Percentiles rank a stretch among this genome's conserved stretches.
These are phyloP conservation scores for Ophiorrhiza pumila DNA, from an alignment of 257 asterid genomes.

Conservation along the genomic window DNA sequence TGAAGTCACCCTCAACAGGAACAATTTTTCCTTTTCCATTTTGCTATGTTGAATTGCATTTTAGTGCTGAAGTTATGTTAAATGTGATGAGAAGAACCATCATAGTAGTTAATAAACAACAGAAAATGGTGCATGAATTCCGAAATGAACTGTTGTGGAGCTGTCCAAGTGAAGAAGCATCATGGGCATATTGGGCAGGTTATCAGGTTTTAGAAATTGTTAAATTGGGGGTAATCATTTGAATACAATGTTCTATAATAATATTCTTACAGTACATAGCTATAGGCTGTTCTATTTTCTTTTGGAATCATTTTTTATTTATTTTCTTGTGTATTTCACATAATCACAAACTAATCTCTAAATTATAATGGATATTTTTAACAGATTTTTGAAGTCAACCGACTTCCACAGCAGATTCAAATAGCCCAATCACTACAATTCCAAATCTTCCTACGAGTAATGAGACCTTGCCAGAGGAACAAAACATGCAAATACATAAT, in stretches of 20 bases:
- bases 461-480: too few relatives aligned
- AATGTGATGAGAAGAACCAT: conserved; percentile 1
- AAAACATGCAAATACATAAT: too few relatives aligned
- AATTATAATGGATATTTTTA: too few relatives aligned
- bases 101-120: neutral
- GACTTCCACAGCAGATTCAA: too few relatives aligned
- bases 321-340: too few relatives aligned
- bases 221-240: neutral
- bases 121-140: neutral
- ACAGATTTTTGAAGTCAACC: too few relatives aligned
- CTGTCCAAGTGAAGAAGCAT: neutral
- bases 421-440: too few relatives aligned
- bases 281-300: neutral
- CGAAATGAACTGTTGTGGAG: neutral
- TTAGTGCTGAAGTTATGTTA: conserved; percentile 4
- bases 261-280: neutral
- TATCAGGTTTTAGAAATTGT: neutral
- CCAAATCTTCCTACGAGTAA: too few relatives aligned
- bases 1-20: neutral
- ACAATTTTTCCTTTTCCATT: neutral
- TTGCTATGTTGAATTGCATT: neutral
- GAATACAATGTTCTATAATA: neutral
- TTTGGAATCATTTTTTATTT: too few relatives aligned
- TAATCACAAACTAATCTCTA: too few relatives aligned
- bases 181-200: neutral